Evolutionary conservation across 805 yeast species (phyloP).

Genomic region (Starmera quercuum): DNA sequence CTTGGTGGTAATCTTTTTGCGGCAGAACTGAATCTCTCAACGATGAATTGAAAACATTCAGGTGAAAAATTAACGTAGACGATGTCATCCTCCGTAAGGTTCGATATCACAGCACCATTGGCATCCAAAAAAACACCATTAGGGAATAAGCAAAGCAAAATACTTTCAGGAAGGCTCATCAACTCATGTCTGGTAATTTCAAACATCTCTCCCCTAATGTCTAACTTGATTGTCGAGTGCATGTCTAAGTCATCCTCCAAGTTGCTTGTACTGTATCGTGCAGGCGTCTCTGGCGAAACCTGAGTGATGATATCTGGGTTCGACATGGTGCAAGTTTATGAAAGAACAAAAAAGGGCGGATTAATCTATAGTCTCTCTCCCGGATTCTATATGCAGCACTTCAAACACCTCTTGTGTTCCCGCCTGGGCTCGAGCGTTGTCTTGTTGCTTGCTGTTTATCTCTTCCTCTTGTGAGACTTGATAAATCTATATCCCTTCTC

Average conservation of each 20-base stretch:
- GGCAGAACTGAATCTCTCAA: slow-evolving; percentile 63
- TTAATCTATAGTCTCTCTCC: no score
- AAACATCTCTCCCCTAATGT: slow-evolving; percentile 68
- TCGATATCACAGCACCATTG: slow-evolving; percentile 69
- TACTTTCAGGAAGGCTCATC: slow-evolving; percentile 86
- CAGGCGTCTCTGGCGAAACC: slow-evolving; percentile 40
- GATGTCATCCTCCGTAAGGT: slow-evolving; percentile 70
- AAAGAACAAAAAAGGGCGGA: background rate
- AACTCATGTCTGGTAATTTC: slow-evolving; percentile 81
- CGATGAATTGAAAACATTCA: slow-evolving; percentile 75
- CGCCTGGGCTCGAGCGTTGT: no score
- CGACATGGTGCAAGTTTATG: slow-evolving; percentile 17
- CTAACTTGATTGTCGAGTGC: slow-evolving; percentile 68
- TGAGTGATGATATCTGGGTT: slow-evolving; percentile 55
- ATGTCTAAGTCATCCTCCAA: slow-evolving; percentile 22
- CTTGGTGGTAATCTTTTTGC: slow-evolving; percentile 44
- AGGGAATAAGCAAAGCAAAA: slow-evolving; percentile 80
- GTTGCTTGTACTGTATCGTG: slow-evolving; percentile 5
- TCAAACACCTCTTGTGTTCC: no score
- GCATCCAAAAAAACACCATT: slow-evolving; percentile 81
- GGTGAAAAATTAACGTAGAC: slow-evolving; percentile 86
- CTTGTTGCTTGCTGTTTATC: no score
- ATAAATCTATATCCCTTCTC: no score
- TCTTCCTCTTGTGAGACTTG: no score
- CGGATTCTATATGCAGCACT: no score